Conservation (phyloP, 2,329 filamentous ascomycete species). For the Pseudohalonectria lignicola region DNA sequence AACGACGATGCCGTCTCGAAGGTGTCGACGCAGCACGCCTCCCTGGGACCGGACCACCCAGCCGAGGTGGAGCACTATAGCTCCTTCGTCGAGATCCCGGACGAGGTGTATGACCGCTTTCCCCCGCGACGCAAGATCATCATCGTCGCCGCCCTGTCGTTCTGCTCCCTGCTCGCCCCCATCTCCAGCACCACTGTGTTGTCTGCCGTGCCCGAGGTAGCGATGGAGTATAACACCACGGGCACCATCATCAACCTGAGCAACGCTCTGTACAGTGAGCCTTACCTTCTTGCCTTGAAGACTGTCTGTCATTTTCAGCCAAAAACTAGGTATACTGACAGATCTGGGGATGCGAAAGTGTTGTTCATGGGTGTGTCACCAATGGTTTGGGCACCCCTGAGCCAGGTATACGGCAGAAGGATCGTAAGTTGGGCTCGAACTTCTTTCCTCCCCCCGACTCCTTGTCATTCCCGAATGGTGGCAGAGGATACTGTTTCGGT, state of each 20-base stretch:
- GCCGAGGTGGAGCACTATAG: constrained; percentile 13
- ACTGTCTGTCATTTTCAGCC: too few relatives aligned
- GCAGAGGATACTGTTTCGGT: too few relatives aligned
- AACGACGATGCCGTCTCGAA: constrained; percentile 4
- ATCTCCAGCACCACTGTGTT: constrained; percentile 55
- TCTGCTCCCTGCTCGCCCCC: constrained; percentile 66
- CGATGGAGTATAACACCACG: constrained; percentile 43
- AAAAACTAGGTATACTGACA: too few relatives aligned
- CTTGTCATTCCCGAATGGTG: too few relatives aligned
- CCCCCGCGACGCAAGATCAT: constrained; percentile 48
- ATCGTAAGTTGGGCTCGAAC: constrained; percentile 22
- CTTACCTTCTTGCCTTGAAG: background rate
- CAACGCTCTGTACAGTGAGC: constrained; percentile 50
- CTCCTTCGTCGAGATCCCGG: constrained; percentile 26
- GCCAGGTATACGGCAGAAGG: constrained; percentile 43
- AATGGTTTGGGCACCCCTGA: constrained; percentile 56
- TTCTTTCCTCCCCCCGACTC: too few relatives aligned
- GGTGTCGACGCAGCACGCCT: too few relatives aligned
- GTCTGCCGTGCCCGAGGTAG: constrained; percentile 55
- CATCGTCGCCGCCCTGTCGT: constrained; percentile 60
- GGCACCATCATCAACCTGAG: constrained; percentile 54
- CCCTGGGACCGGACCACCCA: constrained; percentile 14
- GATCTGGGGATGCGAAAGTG: too few relatives aligned
- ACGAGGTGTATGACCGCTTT: constrained; percentile 55
- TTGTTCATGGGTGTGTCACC: constrained; percentile 59